These are phyloP conservation scores for Colletotrichum acutatum DNA, from an alignment of 2,329 filamentous ascomycete genomes.

Conservation along the genomic window DNA sequence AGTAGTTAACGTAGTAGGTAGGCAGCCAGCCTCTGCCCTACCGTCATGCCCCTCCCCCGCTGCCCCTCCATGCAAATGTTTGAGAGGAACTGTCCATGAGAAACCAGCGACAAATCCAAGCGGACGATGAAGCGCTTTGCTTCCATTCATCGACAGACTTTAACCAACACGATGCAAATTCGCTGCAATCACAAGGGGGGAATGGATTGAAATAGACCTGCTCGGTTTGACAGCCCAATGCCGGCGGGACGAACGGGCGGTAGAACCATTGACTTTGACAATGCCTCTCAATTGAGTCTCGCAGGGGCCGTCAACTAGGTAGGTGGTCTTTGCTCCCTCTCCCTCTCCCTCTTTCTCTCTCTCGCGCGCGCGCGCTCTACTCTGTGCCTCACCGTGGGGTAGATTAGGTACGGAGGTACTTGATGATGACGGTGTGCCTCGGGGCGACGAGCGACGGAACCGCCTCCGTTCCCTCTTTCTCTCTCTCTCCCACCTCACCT, in stretches of 20 bases:
- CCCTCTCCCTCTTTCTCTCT: too few species aligned
- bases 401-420: neutral
- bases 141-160: neutral
- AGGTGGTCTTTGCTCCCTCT: neutral
- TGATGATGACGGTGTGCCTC: neutral
- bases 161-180: neutral
- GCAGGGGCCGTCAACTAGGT: neutral
- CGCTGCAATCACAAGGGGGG: neutral
- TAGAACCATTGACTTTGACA: neutral
- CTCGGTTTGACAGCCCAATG: neutral
- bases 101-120: too few species aligned
- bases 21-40: neutral
- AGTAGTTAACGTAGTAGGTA: neutral
- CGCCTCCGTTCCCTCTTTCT: neutral
- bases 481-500: neutral
- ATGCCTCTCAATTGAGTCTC: slow-evolving; percentile 6
- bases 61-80: slow-evolving; percentile 3
- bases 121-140: neutral
- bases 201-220: neutral
- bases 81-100: neutral
- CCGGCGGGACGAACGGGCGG: neutral
- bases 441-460: neutral
- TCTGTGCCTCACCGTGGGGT: neutral
- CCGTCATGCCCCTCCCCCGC: slow-evolving; percentile 13
- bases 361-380: too few species aligned